These are phyloP conservation scores for Taphrina communis DNA, from an alignment of 1,139 yeast genomes.

Conservation along the genomic window DNA sequence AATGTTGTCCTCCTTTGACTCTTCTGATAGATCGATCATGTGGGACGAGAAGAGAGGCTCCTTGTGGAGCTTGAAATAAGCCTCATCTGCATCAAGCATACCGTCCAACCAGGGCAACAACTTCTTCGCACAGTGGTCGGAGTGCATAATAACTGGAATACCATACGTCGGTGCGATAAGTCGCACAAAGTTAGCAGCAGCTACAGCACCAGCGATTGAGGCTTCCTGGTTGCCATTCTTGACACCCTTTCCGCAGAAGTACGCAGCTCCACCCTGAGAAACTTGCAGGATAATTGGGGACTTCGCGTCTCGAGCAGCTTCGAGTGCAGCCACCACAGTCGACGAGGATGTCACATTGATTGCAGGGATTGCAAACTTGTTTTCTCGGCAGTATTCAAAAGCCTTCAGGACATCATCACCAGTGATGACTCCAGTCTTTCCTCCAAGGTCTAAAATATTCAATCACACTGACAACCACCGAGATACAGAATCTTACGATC, in stretches of 20 bases:
- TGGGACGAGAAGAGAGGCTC: conserved; percentile 98
- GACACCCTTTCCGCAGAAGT: conserved; percentile 82
- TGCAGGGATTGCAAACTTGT: conserved; percentile 97
- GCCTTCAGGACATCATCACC: conserved; percentile 93
- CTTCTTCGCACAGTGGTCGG: conserved; percentile 99
- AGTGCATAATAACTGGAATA: conserved; percentile 94
- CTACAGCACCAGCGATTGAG: conserved; percentile 91
- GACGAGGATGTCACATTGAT: conserved; percentile 93
- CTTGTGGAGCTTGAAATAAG: conserved; percentile 80
- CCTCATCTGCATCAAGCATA: conserved; percentile 96
- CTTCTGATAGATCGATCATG: conserved; percentile 98
- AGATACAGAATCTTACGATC: conserved; percentile 10
- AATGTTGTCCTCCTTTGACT: conserved; percentile 93
- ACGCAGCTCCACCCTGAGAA: conserved; percentile 99
- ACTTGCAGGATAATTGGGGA: conserved; percentile 96
- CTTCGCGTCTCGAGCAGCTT: conserved; percentile 96
- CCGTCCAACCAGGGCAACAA: conserved; percentile 99
- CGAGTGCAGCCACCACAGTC: conserved; percentile 94
- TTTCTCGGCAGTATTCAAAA: conserved; percentile 90
- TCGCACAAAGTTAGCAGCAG: conserved; percentile 98
- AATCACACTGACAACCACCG: background rate
- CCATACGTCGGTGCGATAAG: conserved; percentile 95
- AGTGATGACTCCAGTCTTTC: conserved; percentile 80
- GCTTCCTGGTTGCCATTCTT: conserved; percentile 91
- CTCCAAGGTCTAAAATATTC: conserved; percentile 23